Base-by-base conservation (phyloP, 805 yeast genomes). In the Ogataea pini region DNA sequence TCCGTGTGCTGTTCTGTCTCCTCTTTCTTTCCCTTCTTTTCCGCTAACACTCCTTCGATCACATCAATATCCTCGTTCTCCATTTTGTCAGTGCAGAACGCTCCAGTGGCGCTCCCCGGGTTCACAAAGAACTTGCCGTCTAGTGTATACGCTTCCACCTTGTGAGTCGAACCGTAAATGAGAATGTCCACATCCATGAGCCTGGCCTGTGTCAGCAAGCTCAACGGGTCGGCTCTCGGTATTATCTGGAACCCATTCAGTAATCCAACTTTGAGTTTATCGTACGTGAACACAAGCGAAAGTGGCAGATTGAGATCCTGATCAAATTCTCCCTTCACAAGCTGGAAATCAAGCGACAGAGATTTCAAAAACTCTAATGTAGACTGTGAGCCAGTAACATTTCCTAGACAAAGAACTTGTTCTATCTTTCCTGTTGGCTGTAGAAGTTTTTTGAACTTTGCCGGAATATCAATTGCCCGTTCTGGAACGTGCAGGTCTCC, bases 81-180 rank as follows among this genome's bases (percentile, higher is more conserved):
- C 49, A 83, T 83, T 69, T 83, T 80, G 59, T 83, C 85, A 27
- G 86, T 77, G 36, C 78, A 77, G 55, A 78, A 81, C 0, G 97
- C 97, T 20, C 99, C 99, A 0, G 97, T 91, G 36, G 96, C 96
- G 62, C 96, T 86, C 0, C 99, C 99, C 0, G 99, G 98, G 64
- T 89, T 92, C n/a, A 94, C 78, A 61, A 94, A 94, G 65, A 91
- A 89, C 67, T 88, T 89, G 18, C 95, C 96, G 55, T 90, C 98
- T 49, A 91, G 71, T 8, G 94, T 87, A 61, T 90, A 92, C 0
- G 97, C 97, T 62, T 92, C 98, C 4, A 89, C 95, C 55, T 82
- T 80, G 64, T 89, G 96, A 1, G 96, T 86, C 0, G 96, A 96
- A 12, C 98, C 97, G 86, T 94, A 89, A 12, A 94, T 73, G 55